Evolutionary conservation across 257 asterid genomes (phyloP), one percentile per base, ranked within the genome.

Genomic region (Nicotiana knightiana): DNA sequence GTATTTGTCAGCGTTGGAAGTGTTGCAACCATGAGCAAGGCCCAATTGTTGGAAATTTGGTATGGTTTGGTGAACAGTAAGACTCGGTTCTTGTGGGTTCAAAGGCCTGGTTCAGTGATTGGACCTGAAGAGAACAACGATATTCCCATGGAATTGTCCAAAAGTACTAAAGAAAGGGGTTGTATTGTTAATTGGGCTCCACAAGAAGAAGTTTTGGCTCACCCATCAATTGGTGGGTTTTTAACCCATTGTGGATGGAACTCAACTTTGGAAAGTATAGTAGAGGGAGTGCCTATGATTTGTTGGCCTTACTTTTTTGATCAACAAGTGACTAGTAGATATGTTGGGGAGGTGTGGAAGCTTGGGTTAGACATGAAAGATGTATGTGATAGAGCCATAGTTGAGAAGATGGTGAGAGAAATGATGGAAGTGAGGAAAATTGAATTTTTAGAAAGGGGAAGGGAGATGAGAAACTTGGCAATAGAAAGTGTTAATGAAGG

Each of bases 1-100:
- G 32, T 85, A 30, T 85, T 78, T 30, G 88, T 82, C 2, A 85
- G 88, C 73, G 79, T 85, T 33, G 88, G 86, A 21, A 85, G 88
- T 54, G 7, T 82, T 18, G 80, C 85, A 24, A 35, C 37, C 2
- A 43, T 85, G 32, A 43, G 80, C 2, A 64, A 68, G 48, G 67
- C 71, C 3, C 75, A 61, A 21, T n/a, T 79, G 4, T 2, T 82
- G 71, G 86, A 85, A 54, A 67, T 85, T 53, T 53, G 81, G 55
- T 58, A 57, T 16, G 85, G 83, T 8, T n/a, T 85, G 12, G 82
- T 81, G 7, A 79, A 85, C 65, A 71, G 87, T 6, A 76, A 37
- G 24, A 30, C 76, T 2, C 62, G 32, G 51, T 82, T 82, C 67
- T 35, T 82, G 8, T 82, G 85, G 82, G 85, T 76, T 6, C 33